Evolutionary conservation across 192 early-diverging fungal species (phyloP).

Genomic region (Dissophora globulifera): DNA sequence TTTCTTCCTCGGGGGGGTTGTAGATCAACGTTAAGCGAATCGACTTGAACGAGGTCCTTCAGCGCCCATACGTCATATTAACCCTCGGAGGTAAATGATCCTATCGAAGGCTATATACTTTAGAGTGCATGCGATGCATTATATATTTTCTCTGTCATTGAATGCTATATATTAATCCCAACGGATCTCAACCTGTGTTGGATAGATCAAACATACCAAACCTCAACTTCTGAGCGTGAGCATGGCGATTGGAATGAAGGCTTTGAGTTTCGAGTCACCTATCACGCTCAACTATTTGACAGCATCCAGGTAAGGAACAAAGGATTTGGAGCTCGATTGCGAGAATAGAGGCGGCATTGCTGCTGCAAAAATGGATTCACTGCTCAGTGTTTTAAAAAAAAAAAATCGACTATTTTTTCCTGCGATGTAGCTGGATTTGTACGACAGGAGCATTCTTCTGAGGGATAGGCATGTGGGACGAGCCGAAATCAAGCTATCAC

Average conservation of each 20-base stretch:
- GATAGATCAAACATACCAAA: slow-evolving; percentile 72
- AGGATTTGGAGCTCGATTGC: slow-evolving; percentile 6
- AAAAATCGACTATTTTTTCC: slow-evolving; percentile 14
- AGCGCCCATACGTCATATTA: slow-evolving; percentile 70
- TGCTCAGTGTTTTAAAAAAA: too few species aligned
- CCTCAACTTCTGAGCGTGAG: slow-evolving; percentile 64
- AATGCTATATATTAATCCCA: too few species aligned
- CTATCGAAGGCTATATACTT: background rate
- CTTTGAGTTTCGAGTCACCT: slow-evolving; percentile 75
- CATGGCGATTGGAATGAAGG: slow-evolving; percentile 77
- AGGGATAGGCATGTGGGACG: slow-evolving; percentile 75
- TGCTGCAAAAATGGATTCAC: too few species aligned
- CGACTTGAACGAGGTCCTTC: slow-evolving; percentile 66
- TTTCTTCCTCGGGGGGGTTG: background rate
- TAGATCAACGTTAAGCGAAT: slow-evolving; percentile 70
- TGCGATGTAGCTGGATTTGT: slow-evolving; percentile 70
- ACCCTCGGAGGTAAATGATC: slow-evolving; percentile 64
- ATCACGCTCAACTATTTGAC: slow-evolving; percentile 80
- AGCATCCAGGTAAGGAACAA: slow-evolving; percentile 56
- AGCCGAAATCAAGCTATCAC: slow-evolving; percentile 70
- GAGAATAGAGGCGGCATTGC: too few species aligned
- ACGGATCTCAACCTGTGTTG: too few species aligned
- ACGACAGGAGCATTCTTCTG: slow-evolving; percentile 68
- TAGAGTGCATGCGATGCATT: background rate
- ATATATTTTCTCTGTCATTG: too few species aligned